Conservation (phyloP, 371 early-diverging fungal genomes). For the Mortierella sp. region DNA sequence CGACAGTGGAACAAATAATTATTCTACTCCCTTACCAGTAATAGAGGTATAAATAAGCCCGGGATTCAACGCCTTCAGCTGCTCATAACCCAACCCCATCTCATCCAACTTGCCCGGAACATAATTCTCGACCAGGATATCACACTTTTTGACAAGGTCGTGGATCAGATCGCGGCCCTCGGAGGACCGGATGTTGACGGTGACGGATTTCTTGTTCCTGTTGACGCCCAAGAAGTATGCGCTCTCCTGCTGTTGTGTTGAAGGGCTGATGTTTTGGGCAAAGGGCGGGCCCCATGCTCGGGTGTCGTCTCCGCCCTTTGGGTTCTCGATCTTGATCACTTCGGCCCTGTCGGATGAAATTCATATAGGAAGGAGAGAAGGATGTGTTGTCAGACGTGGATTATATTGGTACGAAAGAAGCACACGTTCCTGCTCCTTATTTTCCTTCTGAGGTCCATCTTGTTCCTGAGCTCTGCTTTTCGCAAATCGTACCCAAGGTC, state of each 20-base stretch:
- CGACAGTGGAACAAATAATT: not conserved
- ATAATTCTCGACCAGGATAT: constrained; percentile 93
- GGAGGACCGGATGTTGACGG: constrained; percentile 83
- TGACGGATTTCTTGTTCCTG: constrained; percentile 90
- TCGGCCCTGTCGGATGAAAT: constrained; percentile 73
- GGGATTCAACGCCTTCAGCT: constrained; percentile 77
- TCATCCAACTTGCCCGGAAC: constrained; percentile 88
- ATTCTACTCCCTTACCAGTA: constrained; percentile 61
- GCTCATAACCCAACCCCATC: constrained; percentile 84
- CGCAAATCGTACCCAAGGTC: constrained; percentile 77
- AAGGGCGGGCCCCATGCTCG: constrained; percentile 89
- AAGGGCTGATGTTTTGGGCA: constrained; percentile 58
- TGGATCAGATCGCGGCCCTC: constrained; percentile 76
- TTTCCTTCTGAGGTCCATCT: not conserved
- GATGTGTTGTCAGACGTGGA: not conserved
- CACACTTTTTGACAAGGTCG: constrained; percentile 76
- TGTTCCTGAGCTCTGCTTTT: not conserved
- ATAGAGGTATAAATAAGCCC: constrained; percentile 90
- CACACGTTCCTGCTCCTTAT: not conserved
- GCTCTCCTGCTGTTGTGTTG: constrained; percentile 67
- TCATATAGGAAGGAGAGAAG: not conserved
- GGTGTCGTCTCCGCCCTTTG: constrained; percentile 87
- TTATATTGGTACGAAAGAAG: not conserved
- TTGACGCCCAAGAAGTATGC: constrained; percentile 94
- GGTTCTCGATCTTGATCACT: constrained; percentile 91